Evolutionary conservation across 257 asterid genomes (phyloP).

Genomic region (Forsythia suspensa): DNA sequence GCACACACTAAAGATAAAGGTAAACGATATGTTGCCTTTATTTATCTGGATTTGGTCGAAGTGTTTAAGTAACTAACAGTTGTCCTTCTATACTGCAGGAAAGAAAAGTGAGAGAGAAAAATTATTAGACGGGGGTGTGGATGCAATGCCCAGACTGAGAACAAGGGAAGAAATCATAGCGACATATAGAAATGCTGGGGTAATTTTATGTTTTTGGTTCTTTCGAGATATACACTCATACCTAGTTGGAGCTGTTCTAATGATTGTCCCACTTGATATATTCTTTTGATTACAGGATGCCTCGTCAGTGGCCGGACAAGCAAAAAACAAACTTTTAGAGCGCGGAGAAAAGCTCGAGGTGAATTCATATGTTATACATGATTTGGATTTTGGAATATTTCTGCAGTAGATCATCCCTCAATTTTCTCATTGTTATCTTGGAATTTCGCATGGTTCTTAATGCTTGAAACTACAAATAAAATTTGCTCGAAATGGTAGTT

Average conservation of each 20-base stretch:
- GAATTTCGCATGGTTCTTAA: background rate
- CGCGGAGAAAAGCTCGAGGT: constrained; percentile 97
- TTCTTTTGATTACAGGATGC: constrained; percentile 61
- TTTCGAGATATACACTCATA: constrained; percentile 10
- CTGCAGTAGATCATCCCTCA: background rate
- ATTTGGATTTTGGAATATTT: background rate
- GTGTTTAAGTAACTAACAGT: constrained; percentile 9
- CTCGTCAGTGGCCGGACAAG: constrained; percentile 83
- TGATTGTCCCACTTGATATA: constrained; percentile 12
- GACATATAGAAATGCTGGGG: constrained; percentile 78
- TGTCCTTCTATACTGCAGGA: constrained; percentile 39
- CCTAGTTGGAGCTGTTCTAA: constrained; percentile 14
- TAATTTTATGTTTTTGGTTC: constrained; percentile 32
- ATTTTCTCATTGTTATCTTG: background rate
- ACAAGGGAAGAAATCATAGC: constrained; percentile 86
- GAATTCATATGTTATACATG: constrained; percentile 14
- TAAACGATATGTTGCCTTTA: constrained; percentile 19
- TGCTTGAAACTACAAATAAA: background rate
- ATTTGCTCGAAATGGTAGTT: background rate
- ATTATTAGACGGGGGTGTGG: constrained; percentile 50
- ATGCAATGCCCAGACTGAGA: constrained; percentile 62
- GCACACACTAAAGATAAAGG: constrained; percentile 47
- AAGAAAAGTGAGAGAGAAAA: constrained; percentile 56
- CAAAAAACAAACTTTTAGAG: constrained; percentile 80
- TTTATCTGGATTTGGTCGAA: constrained; percentile 20